These are phyloP conservation scores for Metroxylon sagu DNA, from an alignment of 176 grass and related monocot species.

Conservation along the genomic window DNA sequence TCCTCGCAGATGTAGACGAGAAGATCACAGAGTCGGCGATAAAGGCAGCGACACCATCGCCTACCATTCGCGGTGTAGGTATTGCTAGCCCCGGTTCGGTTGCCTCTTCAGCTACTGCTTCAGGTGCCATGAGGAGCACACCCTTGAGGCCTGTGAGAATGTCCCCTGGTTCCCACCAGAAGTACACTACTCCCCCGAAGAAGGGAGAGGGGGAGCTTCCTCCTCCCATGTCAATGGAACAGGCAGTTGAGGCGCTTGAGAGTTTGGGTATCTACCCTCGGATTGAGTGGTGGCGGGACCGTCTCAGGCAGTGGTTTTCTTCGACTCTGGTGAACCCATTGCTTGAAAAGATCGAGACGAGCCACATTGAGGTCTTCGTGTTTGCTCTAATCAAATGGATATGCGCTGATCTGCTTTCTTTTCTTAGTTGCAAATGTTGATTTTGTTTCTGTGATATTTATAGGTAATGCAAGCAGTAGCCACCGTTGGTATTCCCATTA, in stretches of 20 bases:
- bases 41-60: slow-evolving; percentile 48
- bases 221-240: slow-evolving; percentile 83
- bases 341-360: slow-evolving; percentile 68
- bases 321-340: slow-evolving; percentile 74
- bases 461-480: slow-evolving; percentile 82
- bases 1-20: slow-evolving; percentile 65
- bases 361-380: slow-evolving; percentile 62
- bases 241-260: slow-evolving; percentile 59
- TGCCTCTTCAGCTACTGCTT: slow-evolving; percentile 43
- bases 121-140: slow-evolving; percentile 64
- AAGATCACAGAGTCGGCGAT: slow-evolving; percentile 44
- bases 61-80: slow-evolving; percentile 39
- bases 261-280: slow-evolving; percentile 74
- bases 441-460: slow-evolving; percentile 18
- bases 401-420: slow-evolving; percentile 1
- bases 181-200: slow-evolving; percentile 65
- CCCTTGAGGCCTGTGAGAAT: slow-evolving; percentile 79
- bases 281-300: slow-evolving; percentile 80
- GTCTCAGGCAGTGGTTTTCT: slow-evolving; percentile 93
- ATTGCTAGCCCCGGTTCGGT: slow-evolving; percentile 58
- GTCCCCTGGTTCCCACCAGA: slow-evolving; percentile 82
- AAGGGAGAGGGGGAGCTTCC: slow-evolving; percentile 89
- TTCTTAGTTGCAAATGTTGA: slow-evolving; percentile 13
- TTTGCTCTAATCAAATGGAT: slow-evolving; percentile 6
- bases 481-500: slow-evolving; percentile 60